Evolutionary conservation across 2,329 filamentous ascomycete genomes (phyloP).

Genomic region (Venturia carpophila): DNA sequence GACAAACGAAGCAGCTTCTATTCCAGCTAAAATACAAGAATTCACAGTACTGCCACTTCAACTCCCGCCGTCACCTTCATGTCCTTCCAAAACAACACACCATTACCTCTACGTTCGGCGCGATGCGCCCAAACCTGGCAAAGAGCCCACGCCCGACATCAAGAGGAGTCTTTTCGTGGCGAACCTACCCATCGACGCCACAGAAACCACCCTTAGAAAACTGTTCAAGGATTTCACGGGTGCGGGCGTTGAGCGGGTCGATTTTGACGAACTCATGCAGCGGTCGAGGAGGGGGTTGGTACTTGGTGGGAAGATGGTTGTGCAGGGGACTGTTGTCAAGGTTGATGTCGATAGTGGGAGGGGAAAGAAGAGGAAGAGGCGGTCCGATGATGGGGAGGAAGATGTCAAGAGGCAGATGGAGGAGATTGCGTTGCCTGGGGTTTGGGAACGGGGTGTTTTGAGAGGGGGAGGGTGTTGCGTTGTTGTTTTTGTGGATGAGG

Average conservation of each 20-base stretch:
- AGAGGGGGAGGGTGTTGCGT: conserved; percentile 71
- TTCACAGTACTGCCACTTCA: conserved; percentile 54
- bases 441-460: conserved; percentile 65
- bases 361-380: conserved; percentile 51
- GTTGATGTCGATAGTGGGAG: conserved; percentile 31
- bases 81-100: conserved; percentile 48
- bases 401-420: conserved; percentile 36
- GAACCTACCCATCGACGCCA: conserved; percentile 80
- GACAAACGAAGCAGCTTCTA: neutral
- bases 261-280: conserved; percentile 59
- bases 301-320: conserved; percentile 16
- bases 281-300: conserved; percentile 26
- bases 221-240: conserved; percentile 72
- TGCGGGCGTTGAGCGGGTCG: conserved; percentile 67
- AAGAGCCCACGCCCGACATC: conserved; percentile 57
- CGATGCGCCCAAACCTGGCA: conserved; percentile 64
- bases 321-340: conserved; percentile 25
- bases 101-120: conserved; percentile 84
- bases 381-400: conserved; percentile 32
- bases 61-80: conserved; percentile 56
- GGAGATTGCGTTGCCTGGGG: conserved; percentile 55
- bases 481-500: conserved; percentile 73
- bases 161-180: conserved; percentile 80
- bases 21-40: conserved; percentile 16
- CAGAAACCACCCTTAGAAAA: conserved; percentile 64